These are phyloP conservation scores for Cryptococcus sp. DNA, from an alignment of 1,284 basidiomycete species.

Conservation along the genomic window DNA sequence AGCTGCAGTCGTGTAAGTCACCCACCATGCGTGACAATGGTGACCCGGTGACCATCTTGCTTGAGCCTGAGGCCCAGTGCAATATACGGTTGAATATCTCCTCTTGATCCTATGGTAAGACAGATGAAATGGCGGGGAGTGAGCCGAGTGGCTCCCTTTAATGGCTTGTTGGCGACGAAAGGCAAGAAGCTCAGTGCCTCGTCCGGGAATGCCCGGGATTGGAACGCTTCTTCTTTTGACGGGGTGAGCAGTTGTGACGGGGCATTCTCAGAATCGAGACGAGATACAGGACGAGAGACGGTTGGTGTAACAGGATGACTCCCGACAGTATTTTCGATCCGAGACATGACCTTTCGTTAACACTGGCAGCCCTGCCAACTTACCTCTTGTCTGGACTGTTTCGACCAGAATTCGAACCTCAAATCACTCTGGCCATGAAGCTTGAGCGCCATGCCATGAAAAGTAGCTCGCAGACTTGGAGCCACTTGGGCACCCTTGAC, in stretches of 20 bases:
- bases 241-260: conserved; percentile 31
- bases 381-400: conserved; percentile 52
- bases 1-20: background rate
- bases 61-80: conserved; percentile 49
- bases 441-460: conserved; percentile 53
- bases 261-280: background rate
- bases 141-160: conserved; percentile 13
- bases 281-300: no score
- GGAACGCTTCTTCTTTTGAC: conserved; percentile 21
- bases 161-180: conserved; percentile 41
- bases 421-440: conserved; percentile 55
- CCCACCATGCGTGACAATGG: conserved; percentile 57
- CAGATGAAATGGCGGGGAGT: conserved; percentile 40
- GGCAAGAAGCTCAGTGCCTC: conserved; percentile 40
- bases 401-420: conserved; percentile 54
- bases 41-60: conserved; percentile 54
- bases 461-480: conserved; percentile 41
- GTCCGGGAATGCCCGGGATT: conserved; percentile 27
- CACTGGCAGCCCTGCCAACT: conserved; percentile 7
- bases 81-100: conserved; percentile 53
- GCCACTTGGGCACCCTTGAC: conserved; percentile 51
- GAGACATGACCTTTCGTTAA: no score
- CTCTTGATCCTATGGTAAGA: conserved; percentile 52
- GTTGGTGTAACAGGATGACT: no score
- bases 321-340: no score